Evolutionary conservation across 352 stramenopile genomes (phyloP).

Genomic region (Phytophthora colocasiae): DNA sequence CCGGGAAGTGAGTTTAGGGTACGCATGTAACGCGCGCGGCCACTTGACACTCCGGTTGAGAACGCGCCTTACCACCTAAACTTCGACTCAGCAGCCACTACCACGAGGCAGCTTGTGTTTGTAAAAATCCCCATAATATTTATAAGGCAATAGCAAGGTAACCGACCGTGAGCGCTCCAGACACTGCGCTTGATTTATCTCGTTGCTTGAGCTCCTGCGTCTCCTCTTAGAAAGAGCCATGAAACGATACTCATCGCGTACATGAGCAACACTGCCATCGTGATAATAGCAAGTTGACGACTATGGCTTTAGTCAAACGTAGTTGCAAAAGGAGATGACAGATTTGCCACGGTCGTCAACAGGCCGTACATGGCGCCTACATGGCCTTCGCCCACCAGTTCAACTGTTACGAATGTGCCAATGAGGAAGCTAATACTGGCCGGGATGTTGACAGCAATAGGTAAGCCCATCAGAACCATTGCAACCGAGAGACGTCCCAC

Average conservation of each 20-base stretch:
- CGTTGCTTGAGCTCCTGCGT: constrained; percentile 29
- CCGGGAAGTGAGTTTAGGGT: no score
- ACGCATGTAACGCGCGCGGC: no score
- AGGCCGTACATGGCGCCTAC: constrained; percentile 49
- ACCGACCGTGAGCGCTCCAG: constrained; percentile 38
- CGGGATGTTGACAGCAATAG: constrained; percentile 1
- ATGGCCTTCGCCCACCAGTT: constrained; percentile 47
- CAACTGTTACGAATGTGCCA: constrained; percentile 43
- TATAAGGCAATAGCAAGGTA: constrained; percentile 38
- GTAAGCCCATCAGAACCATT: constrained; percentile 5
- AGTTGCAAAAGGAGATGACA: constrained; percentile 27
- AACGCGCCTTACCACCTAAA: no score
- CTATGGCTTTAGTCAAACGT: constrained; percentile 20
- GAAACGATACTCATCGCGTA: constrained; percentile 38
- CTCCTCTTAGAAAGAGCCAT: constrained; percentile 37
- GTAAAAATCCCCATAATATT: constrained; percentile 32
- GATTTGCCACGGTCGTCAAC: constrained; percentile 39
- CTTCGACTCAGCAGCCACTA: constrained; percentile 24
- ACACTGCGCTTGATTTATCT: constrained; percentile 32
- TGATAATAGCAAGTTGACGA: constrained; percentile 7
- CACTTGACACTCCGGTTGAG: no score
- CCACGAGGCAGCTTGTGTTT: constrained; percentile 21
- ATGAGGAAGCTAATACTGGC: constrained; percentile 2
- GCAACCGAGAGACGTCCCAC: not conserved
- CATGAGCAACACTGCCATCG: constrained; percentile 38